Evolutionary conservation across 805 yeast genomes (phyloP), one percentile per base, ranked within the genome.

Genomic region (Cyberlindnera mrakii): DNA sequence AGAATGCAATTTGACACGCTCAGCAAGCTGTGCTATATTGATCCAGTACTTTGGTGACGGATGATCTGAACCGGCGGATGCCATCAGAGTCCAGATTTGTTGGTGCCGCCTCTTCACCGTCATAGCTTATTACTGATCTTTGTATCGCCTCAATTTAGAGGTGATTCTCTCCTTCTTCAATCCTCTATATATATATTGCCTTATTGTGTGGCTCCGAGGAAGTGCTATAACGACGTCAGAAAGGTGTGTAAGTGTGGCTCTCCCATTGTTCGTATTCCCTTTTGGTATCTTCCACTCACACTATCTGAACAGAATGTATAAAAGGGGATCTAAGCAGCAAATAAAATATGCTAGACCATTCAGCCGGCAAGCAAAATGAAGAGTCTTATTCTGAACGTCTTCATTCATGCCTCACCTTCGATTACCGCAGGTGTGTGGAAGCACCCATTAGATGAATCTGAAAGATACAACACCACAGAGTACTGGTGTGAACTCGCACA

Each of bases 401-500:
- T 68, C 39, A 58, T 62, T 35, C 67, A 67, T 64, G 66, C 54
- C 17, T 40, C 53, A 5, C 50, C 54, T 3, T 47, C 42, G 13
- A 55, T 51, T 43, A 50, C 50, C 43, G 62, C 58, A 33, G 65
- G 66, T 4, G 46, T 58, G 20, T 70, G 73, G 74, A 66, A 30
- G 15, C 49, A 52, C 27, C 49, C 51, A 27, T 25, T 39, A 1
- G 53, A 50, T 20, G 27, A 39, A 23, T 43, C 51, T 2, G 33
- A 41, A 20, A 35, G 42, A 13, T 52, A 37, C 33, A 39, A 46
- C 25, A 38, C 44, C 6, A 34, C 61, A 32, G 65, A 63, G 35
- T 63, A 63, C 45, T 67, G 72, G 72, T 56, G 57, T 13, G 55
- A 66, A 17, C 50, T 68, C 6, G 71, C 71, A 13, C 47, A 64